Evolutionary conservation across 2,329 filamentous ascomycete species (phyloP), one percentile per base, ranked within the genome.

Genomic region (Colletotrichum falcatum): DNA sequence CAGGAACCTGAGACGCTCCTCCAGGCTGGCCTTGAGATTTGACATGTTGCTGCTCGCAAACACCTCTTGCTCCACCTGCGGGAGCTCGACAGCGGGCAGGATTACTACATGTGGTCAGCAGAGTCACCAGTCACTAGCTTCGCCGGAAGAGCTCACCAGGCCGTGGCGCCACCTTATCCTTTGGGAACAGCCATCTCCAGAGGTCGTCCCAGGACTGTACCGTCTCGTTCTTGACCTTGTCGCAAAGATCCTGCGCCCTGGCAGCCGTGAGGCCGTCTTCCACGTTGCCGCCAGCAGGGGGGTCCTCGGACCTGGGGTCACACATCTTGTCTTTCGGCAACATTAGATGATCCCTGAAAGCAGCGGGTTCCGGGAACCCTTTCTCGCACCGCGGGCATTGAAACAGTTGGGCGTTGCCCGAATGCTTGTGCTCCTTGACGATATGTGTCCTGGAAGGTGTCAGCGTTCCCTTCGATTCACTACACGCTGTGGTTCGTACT

Each of bases 321-420:
- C 81, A 83, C 79, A 83, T 83, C 23, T 78, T 75, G 55, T 83
- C 81, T n/a, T 80, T 79, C 0, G 81, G 81, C 6, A 81, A 70
- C 6, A 81, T 77, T 35, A 81, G 78, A 54, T 83, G 81, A 14
- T 82, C 77, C 0, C 80, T 78, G 0, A 83, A 75, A 23, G 81
- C 81, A 20, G 79, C 81, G 28, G 81, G 74, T 0, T 80, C 78
- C 0, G 75, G 48, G 49, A 83, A 83, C 42, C 82, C 80, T 18
- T 77, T 77, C 5, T 79, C 83, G 65, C 81, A 83, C 39, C 81
- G 70, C 23, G 82, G 81, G 44, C 81, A 83, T 4, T 82, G 77
- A 7, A 81, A 82, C 0, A 81, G 76, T 3, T 71, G 2, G 77
- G 80, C 0, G 77, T 79, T 59, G 37, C 81, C 79, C 9, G 81